phyloP scores from a whole-genome alignment of 1,139 yeast genomes.

The Candida sanyaensis region DNA sequence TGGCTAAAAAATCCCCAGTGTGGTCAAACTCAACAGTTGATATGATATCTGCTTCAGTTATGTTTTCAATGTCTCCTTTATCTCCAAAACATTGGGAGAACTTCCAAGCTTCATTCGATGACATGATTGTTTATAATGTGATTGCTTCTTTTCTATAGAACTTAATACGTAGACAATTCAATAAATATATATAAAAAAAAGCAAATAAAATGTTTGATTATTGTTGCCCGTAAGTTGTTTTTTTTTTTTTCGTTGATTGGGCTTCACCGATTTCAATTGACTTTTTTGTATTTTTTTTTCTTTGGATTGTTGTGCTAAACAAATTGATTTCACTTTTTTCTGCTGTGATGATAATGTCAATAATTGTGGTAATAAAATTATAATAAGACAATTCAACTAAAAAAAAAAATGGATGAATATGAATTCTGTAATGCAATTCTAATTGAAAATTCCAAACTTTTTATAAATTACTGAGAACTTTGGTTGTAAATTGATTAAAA shows the following conservation, averaged over 20 bases:
- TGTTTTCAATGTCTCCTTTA: slow-evolving; percentile 93
- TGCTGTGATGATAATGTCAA: not conserved
- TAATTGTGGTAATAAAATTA: no score
- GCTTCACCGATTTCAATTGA: slow-evolving; percentile 1
- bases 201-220: not conserved
- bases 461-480: no score
- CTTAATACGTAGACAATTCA: not conserved
- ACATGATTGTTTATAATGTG: slow-evolving; percentile 9
- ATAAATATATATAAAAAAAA: no score
- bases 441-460: no score
- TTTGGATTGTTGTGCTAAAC: no score
- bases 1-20: slow-evolving; percentile 92
- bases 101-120: slow-evolving; percentile 52
- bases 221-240: slow-evolving; percentile 1
- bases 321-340: not conserved
- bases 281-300: not conserved
- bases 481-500: not conserved
- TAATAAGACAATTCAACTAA: no score
- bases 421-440: no score
- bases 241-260: slow-evolving; percentile 2
- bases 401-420: no score
- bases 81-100: slow-evolving; percentile 96
- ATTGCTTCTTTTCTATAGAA: not conserved
- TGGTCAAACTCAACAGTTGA: slow-evolving; percentile 97
- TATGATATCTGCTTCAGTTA: slow-evolving; percentile 97